A percentile compares a stretch with the other conserved stretches of the same genome.
These are phyloP conservation scores for Pichia kudriavzevii DNA, from an alignment of 1,139 yeast species.

Conservation along the genomic window DNA sequence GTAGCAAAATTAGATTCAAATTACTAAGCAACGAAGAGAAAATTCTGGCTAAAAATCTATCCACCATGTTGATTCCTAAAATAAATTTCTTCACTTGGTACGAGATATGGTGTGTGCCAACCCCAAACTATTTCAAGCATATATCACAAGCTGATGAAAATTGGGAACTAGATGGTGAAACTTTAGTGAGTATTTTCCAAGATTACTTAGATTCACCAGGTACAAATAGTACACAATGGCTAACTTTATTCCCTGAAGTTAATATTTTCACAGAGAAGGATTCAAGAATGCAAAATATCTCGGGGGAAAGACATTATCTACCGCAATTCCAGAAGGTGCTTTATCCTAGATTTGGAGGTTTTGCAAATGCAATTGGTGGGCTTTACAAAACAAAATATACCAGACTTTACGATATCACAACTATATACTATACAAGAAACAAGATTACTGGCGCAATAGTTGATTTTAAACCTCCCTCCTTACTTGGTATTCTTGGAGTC, in stretches of 20 bases:
- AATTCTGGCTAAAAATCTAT: slow-evolving; percentile 22
- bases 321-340: slow-evolving; percentile 47
- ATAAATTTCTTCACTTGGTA: slow-evolving; percentile 58
- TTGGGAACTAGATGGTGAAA: slow-evolving; percentile 46
- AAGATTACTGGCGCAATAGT: slow-evolving; percentile 6
- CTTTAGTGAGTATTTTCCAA: slow-evolving; percentile 23
- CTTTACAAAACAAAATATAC: slow-evolving; percentile 35
- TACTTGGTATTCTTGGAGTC: slow-evolving; percentile 48
- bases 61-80: slow-evolving; percentile 31
- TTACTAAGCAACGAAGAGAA: slow-evolving; percentile 8
- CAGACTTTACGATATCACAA: slow-evolving; percentile 46
- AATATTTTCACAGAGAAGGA: slow-evolving; percentile 50
- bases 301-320: slow-evolving; percentile 43
- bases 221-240: slow-evolving; percentile 36
- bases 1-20: slow-evolving; percentile 7
- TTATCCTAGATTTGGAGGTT: slow-evolving; percentile 60
- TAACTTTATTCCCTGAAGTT: slow-evolving; percentile 65
- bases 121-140: slow-evolving; percentile 34
- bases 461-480: slow-evolving; percentile 38
- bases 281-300: slow-evolving; percentile 39
- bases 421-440: slow-evolving; percentile 33
- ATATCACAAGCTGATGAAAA: slow-evolving; percentile 51
- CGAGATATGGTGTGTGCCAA: slow-evolving; percentile 49
- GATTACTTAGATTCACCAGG: slow-evolving; percentile 12
- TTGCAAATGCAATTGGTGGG: slow-evolving; percentile 41